Evolutionary conservation across 768 basidiomycete species (phyloP).

Genomic region (Lactarius hatsudake): DNA sequence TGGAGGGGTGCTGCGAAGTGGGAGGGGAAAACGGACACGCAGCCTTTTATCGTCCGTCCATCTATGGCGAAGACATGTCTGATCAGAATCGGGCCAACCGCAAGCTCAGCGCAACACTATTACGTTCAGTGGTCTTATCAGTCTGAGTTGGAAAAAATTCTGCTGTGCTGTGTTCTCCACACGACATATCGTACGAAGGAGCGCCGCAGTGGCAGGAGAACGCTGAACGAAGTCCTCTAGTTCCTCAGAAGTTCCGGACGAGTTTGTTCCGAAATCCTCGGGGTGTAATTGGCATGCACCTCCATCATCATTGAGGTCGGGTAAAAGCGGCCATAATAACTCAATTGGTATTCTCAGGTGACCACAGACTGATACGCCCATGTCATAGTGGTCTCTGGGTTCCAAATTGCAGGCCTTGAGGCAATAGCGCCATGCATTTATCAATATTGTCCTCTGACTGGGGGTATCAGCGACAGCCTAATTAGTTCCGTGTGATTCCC

Average conservation of each 20-base stretch:
- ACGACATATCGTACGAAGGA: conserved; percentile 5
- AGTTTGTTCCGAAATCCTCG: background rate
- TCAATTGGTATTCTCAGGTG: background rate
- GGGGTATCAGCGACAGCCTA: background rate
- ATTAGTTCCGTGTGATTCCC: background rate
- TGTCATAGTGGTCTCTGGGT: background rate
- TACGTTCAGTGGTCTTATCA: background rate
- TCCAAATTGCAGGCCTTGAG: background rate
- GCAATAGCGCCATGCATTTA: background rate
- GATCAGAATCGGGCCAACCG: background rate
- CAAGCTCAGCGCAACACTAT: conserved; percentile 13
- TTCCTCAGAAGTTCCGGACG: background rate
- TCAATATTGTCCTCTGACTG: background rate
- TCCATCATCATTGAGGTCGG: background rate
- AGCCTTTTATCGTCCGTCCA: conserved; percentile 1
- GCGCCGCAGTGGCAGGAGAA: conserved; percentile 2
- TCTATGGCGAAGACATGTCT: background rate
- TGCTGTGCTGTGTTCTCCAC: background rate
- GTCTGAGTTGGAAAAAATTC: conserved; percentile 16
- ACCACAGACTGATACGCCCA: background rate
- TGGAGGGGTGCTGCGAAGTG: background rate
- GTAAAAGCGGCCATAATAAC: background rate
- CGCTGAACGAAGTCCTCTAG: conserved; percentile 1
- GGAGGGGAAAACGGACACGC: background rate
- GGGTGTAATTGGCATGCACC: background rate